phyloP scores from a whole-genome alignment of 2,329 filamentous ascomycete species.

The Colletotrichum magnum region DNA sequence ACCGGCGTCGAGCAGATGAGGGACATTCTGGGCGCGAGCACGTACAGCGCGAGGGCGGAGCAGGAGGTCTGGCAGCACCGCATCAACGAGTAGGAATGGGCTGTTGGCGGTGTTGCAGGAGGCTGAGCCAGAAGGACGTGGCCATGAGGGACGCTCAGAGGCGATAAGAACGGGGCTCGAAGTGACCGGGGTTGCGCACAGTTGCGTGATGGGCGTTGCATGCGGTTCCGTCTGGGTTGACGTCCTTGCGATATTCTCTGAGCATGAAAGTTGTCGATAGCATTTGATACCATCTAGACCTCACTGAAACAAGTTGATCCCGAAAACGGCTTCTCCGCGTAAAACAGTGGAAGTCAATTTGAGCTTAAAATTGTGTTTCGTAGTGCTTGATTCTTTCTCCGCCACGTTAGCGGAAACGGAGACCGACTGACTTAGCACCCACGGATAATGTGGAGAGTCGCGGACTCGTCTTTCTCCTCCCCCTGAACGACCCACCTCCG shows the following conservation, averaged over 20 bases:
- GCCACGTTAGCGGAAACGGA: conserved; percentile 18
- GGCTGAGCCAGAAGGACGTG: not conserved
- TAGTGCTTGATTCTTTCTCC: conserved; percentile 2
- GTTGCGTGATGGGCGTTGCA: not conserved
- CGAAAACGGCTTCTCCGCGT: not conserved
- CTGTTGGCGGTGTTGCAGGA: not conserved
- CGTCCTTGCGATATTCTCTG: not conserved
- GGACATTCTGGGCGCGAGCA: conserved; percentile 58
- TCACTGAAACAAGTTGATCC: not conserved
- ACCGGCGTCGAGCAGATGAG: conserved; percentile 63
- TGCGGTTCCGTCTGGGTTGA: not conserved
- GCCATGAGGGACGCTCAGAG: not conserved
- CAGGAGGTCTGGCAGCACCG: conserved; percentile 63
- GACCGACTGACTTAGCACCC: not conserved
- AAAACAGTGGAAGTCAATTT: conserved; percentile 10
- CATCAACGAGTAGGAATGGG: conserved; percentile 53
- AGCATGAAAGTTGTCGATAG: not conserved
- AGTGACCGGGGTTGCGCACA: not conserved
- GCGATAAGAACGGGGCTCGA: not conserved
- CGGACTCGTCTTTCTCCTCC: conserved; percentile 7
- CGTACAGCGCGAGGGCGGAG: conserved; percentile 59
- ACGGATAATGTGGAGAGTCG: too few species aligned
- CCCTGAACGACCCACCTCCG: conserved; percentile 18
- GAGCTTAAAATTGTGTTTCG: conserved; percentile 14
- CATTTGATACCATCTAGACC: conserved; percentile 31